Base-by-base conservation (phyloP, 1,139 yeast species). In the Blastobotrys petasosporus region DNA sequence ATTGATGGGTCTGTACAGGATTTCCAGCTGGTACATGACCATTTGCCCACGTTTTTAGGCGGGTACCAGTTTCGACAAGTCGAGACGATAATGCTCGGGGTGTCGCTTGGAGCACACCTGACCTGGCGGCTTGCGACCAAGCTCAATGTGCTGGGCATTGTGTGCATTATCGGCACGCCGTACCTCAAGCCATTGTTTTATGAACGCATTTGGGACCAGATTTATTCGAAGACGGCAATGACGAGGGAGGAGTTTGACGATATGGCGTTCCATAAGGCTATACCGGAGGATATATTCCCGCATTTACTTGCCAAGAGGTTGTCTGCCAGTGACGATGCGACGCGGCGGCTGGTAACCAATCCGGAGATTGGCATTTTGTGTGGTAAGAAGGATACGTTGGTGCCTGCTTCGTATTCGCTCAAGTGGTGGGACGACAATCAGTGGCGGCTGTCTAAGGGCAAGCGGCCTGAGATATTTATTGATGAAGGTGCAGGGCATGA, bases 101-200 rank as follows among this genome's bases (percentile, higher is more conserved):
- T 70, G 42, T 79, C 85, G 0, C 66, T 79, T 51, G 86, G 87
- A 1, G 87, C 78, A 0, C 85, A 81, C 60, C 65, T 74, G 9
- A 66, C 74, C 23, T 75, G 78, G 61, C 63, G 81, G 44, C 58
- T 36, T 32, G 60, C 50, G 65, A 64, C 50, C 78, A 79, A 1
- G 62, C 17, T 67, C 2, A 51, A 61, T 33, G 71, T 73, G 2
- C 62, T 65, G 12, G 66, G 67, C 13, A 63, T 73, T 37, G 69
- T 71, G 39, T 80, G 81, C 1, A 69, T 75, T 20, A 65, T 76
- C 43, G 81, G 79, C 1, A 66, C 71, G 44, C 62, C 67, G 39
- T 77, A 75, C 45, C 58, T 45, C 10, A 20, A 30, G 15, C 41
- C 41, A 11, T 15, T 42, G 33, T 11, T 42, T 7, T n/a, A 17